A percentile compares a stretch with the other conserved stretches of the same genome.
These are phyloP conservation scores for Leishmania tropica DNA, from an alignment of 208 protist species.

Conservation along the genomic window DNA sequence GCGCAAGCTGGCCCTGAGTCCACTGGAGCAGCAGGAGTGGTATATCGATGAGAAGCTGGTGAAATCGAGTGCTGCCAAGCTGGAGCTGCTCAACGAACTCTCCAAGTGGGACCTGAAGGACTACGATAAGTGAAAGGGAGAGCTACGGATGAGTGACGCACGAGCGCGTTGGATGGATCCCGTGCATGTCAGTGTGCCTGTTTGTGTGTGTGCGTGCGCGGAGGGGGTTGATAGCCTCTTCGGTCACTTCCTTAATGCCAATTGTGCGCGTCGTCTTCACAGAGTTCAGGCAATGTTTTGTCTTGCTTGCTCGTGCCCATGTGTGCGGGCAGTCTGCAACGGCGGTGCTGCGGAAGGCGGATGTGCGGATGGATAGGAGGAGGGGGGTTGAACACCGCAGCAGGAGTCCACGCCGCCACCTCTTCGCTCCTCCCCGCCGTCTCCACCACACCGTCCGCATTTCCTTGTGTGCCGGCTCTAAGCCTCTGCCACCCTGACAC, in stretches of 20 bases:
- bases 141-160: background rate
- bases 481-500: background rate
- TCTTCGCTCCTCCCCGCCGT: constrained; percentile 3
- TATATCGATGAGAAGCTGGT: constrained; percentile 87
- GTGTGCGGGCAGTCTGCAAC: background rate
- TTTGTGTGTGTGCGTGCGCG: background rate
- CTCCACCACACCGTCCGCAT: constrained; percentile 11
- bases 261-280: background rate
- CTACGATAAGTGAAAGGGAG: constrained; percentile 49
- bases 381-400: background rate
- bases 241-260: background rate
- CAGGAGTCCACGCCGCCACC: background rate
- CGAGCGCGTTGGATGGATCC: background rate
- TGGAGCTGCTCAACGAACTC: constrained; percentile 84
- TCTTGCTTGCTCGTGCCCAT: background rate
- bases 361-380: background rate
- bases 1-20: constrained; percentile 69
- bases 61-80: constrained; percentile 66
- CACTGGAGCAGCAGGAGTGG: constrained; percentile 80
- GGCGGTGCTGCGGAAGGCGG: background rate
- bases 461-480: background rate
- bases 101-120: constrained; percentile 75
- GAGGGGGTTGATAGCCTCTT: background rate
- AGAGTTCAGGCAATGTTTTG: constrained; percentile 2
- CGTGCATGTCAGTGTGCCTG: background rate